Evolutionary conservation across 192 early-diverging fungal genomes (phyloP).

Genomic region (Spizellomyces punctatus): DNA sequence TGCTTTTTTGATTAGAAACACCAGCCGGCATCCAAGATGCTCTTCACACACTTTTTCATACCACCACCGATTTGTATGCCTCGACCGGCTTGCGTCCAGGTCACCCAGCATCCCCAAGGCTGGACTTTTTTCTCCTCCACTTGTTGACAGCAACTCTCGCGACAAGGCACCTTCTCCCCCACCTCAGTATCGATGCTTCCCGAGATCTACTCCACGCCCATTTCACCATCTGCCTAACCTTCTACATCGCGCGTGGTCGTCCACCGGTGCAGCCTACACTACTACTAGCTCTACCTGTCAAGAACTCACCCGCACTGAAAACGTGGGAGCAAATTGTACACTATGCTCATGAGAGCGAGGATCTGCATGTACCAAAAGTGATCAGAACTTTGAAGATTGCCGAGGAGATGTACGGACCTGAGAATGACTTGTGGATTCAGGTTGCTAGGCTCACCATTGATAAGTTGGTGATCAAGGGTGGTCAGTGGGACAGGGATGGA

Average conservation of each 20-base stretch:
- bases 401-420: background rate
- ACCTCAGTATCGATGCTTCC: background rate
- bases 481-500: background rate
- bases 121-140: slow-evolving; percentile 31
- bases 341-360: background rate
- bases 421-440: slow-evolving; percentile 4
- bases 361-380: slow-evolving; percentile 20
- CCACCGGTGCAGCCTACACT: background rate
- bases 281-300: background rate
- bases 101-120: background rate
- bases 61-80: background rate
- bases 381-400: slow-evolving; percentile 7
- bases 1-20: background rate
- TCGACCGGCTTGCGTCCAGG: background rate
- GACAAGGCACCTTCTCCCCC: background rate
- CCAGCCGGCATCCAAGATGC: background rate
- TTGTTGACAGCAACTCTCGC: slow-evolving; percentile 11
- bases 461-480: background rate
- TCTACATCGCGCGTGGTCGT: slow-evolving; percentile 15
- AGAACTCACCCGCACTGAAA: background rate
- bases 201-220: background rate
- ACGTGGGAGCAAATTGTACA: slow-evolving; percentile 7
- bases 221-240: background rate
- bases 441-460: slow-evolving; percentile 4
- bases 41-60: slow-evolving; percentile 5